Conservation (phyloP, 805 yeast genomes). For the Candida hungchunana region DNA sequence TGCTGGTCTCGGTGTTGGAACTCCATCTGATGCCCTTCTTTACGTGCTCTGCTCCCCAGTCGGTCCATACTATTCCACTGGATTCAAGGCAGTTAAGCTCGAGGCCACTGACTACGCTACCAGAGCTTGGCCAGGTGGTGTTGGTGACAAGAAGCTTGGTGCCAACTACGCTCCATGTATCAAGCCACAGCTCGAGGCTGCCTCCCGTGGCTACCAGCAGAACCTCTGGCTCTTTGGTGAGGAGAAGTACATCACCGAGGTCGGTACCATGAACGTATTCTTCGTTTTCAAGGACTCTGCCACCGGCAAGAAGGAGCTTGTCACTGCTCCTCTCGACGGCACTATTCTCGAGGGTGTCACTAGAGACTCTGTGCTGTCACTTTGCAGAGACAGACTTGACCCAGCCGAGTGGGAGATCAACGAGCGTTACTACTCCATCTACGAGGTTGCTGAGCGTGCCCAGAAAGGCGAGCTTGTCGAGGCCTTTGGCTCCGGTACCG, state of each 20-base stretch:
- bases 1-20: slow-evolving; percentile 79
- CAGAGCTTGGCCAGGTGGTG: slow-evolving; percentile 99
- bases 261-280: slow-evolving; percentile 96
- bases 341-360: slow-evolving; percentile 96
- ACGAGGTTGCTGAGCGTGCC: slow-evolving; percentile 76
- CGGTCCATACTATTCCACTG: slow-evolving; percentile 93
- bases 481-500: slow-evolving; percentile 97
- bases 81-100: slow-evolving; percentile 90
- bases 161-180: slow-evolving; percentile 97
- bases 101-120: slow-evolving; percentile 96
- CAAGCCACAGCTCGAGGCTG: slow-evolving; percentile 87
- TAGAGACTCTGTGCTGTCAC: slow-evolving; percentile 77
- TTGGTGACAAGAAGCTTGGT: slow-evolving; percentile 93
- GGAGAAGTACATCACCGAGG: slow-evolving; percentile 86
- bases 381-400: slow-evolving; percentile 73
- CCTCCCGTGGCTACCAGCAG: slow-evolving; percentile 88
- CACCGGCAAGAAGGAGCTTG: slow-evolving; percentile 85
- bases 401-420: slow-evolving; percentile 73
- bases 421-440: slow-evolving; percentile 81
- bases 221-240: slow-evolving; percentile 95
- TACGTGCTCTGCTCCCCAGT: slow-evolving; percentile 93
- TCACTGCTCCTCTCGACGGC: slow-evolving; percentile 95
- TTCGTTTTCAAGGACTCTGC: slow-evolving; percentile 72
- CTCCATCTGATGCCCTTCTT: slow-evolving; percentile 77
- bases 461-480: slow-evolving; percentile 80